Evolutionary conservation across 1,139 yeast genomes (phyloP).

Genomic region (Pichia sp.): DNA sequence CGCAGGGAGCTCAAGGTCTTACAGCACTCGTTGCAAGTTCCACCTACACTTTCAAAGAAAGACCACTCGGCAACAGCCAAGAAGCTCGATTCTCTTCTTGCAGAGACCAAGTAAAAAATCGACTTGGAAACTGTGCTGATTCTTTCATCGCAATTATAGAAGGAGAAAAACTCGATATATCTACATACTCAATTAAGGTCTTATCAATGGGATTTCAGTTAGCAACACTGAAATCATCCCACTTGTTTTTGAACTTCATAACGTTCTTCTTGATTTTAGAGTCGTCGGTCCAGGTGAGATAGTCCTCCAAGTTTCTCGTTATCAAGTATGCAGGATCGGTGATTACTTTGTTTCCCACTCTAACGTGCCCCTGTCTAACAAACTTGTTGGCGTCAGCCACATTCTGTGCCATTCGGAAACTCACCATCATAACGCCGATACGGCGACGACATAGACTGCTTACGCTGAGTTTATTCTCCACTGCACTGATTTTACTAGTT

Average conservation of each 20-base stretch:
- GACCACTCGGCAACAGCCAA: constrained; percentile 29
- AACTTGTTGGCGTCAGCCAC: constrained; percentile 84
- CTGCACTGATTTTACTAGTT: constrained; percentile 83
- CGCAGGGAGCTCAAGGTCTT: constrained; percentile 51
- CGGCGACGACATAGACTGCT: constrained; percentile 89
- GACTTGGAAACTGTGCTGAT: no score
- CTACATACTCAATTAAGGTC: neutral
- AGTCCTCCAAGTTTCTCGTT: constrained; percentile 90
- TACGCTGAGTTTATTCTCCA: constrained; percentile 87
- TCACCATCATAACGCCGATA: constrained; percentile 90
- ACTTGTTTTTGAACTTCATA: constrained; percentile 79
- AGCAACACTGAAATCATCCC: constrained; percentile 63
- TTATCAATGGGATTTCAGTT: constrained; percentile 3
- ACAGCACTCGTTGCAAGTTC: constrained; percentile 52
- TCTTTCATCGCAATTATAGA: no score
- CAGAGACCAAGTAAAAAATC: constrained; percentile 13
- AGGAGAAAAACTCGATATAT: neutral
- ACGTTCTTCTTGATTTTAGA: constrained; percentile 89
- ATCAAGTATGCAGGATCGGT: constrained; percentile 95
- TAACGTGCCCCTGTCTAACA: constrained; percentile 93
- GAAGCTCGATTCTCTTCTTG: neutral
- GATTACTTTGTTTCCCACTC: constrained; percentile 93
- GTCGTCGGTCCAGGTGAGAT: constrained; percentile 93
- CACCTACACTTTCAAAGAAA: constrained; percentile 55
- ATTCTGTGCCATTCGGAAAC: constrained; percentile 90